Base-by-base conservation (phyloP, 2,329 filamentous ascomycete species). In the Fusarium continuum region DNA sequence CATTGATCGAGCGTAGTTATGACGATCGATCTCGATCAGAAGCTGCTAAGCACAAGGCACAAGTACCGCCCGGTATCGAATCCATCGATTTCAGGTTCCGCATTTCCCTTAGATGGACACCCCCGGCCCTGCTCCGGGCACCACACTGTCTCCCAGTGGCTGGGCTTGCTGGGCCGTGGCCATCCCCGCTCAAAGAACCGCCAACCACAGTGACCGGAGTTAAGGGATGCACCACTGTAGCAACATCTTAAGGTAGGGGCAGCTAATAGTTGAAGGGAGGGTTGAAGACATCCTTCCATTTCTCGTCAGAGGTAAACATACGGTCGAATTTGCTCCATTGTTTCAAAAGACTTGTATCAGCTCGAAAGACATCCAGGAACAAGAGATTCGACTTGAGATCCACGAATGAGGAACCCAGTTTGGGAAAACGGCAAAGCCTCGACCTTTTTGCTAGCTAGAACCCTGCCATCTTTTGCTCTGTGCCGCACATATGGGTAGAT, bases 11-110 rank as follows among this genome's bases (percentile, higher is more conserved):
- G 60, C 54, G 51, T 66, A 63, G 48, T 53, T 65, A 67, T 62
- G 70, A 61, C 60, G 70, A 72, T 72, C 70, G 70, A 72, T 72
- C 70, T 72, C 68, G 70, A 73, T 72, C 69, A 31, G 41, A 29
- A 64, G 48, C 48, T 46, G 67, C 51, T 47, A 47, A 40, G 55
- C 36, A 46, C 32, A 43, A 61, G 45, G 52, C 17, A 47, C 52
- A 67, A 60, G 70, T 72, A 68, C 59, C 38, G 54, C 45, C 46
- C 61, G 54, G 65, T 65, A 70, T 65, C 57, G 57, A 63, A 19
- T 17, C 20, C 45, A 28, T 45, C 23, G 31, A 46, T 16, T 55
- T 44, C 19, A 45, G 39, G 55, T 35, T 46, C 55, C 32, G 39
- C 39, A 53, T 59, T 35, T 59, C 23, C n/a, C 28, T 53, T 41